phyloP scores from a whole-genome alignment of 2,329 filamentous ascomycete genomes.

The Ophiostoma perfectum region DNA sequence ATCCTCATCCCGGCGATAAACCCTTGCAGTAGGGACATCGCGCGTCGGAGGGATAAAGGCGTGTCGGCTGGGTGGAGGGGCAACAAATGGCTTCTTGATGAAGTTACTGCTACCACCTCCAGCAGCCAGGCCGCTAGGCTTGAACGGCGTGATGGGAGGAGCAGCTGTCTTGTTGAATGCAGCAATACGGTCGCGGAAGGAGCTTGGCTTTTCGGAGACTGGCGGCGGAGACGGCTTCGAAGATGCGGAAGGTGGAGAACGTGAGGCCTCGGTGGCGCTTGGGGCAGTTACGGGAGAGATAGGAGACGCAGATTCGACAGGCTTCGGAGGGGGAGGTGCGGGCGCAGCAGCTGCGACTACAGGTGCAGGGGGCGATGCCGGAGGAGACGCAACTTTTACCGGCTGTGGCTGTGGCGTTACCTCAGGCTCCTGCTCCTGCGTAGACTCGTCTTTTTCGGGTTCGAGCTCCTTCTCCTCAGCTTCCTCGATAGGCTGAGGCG shows the following conservation, averaged over 20 bases:
- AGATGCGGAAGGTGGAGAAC: conserved; percentile 35
- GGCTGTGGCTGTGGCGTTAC: not conserved
- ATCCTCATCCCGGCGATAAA: conserved; percentile 85
- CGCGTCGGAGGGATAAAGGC: conserved; percentile 76
- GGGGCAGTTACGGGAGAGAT: conserved; percentile 30
- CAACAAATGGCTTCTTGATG: conserved; percentile 95
- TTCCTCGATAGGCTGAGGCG: not conserved
- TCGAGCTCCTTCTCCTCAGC: not conserved
- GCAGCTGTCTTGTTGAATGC: conserved; percentile 91
- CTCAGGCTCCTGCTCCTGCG: conserved; percentile 8
- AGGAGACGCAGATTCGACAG: conserved; percentile 31
- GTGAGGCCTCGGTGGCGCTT: conserved; percentile 37
- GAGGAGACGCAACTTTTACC: conserved; percentile 11
- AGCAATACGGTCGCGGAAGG: conserved; percentile 92
- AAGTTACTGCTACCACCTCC: conserved; percentile 56
- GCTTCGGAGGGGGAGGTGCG: conserved; percentile 24
- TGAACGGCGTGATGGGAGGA: conserved; percentile 83
- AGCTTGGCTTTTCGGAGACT: conserved; percentile 66
- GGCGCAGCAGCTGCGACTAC: not conserved
- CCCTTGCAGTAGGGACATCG: conserved; percentile 64
- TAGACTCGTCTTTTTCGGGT: not conserved
- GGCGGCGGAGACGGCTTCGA: conserved; percentile 53
- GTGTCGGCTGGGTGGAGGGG: conserved; percentile 87
- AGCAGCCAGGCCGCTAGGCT: conserved; percentile 60
- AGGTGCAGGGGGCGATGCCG: conserved; percentile 11